phyloP scores from a whole-genome alignment of 1,284 basidiomycete genomes.

The Boletus semigastroideus region DNA sequence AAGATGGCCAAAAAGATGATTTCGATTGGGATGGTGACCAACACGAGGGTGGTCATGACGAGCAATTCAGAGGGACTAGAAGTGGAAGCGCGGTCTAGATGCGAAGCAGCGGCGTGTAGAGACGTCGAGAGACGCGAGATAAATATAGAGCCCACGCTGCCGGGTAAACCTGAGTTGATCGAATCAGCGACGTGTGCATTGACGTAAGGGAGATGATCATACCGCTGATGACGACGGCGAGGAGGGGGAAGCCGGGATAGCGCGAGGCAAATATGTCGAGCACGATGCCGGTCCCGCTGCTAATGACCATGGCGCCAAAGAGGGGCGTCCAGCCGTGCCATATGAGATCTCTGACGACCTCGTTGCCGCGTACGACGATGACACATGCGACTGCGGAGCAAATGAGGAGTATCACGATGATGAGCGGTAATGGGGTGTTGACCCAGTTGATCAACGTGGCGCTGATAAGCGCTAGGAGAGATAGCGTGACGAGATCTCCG shows the following conservation, averaged over 20 bases:
- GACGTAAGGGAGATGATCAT: slow-evolving; percentile 20
- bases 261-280: slow-evolving; percentile 86
- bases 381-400: slow-evolving; percentile 54
- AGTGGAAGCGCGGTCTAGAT: slow-evolving; percentile 9
- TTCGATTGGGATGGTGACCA: slow-evolving; percentile 77
- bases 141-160: slow-evolving; percentile 88
- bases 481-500: slow-evolving; percentile 89
- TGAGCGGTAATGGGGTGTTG: slow-evolving; percentile 63
- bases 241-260: slow-evolving; percentile 85
- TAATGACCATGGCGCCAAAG: slow-evolving; percentile 91
- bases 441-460: slow-evolving; percentile 64
- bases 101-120: slow-evolving; percentile 61
- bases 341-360: slow-evolving; percentile 68
- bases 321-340: slow-evolving; percentile 88
- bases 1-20: slow-evolving; percentile 70
- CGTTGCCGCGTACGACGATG: slow-evolving; percentile 62
- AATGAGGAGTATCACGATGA: slow-evolving; percentile 60
- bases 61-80: slow-evolving; percentile 48
- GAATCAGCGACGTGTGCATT: background rate
- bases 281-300: slow-evolving; percentile 87
- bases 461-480: slow-evolving; percentile 69
- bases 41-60: slow-evolving; percentile 66
- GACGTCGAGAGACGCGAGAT: slow-evolving; percentile 89
- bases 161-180: slow-evolving; percentile 63
- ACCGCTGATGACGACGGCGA: slow-evolving; percentile 90